phyloP scores from a whole-genome alignment of 805 yeast species.

The Pichia occidentalis region DNA sequence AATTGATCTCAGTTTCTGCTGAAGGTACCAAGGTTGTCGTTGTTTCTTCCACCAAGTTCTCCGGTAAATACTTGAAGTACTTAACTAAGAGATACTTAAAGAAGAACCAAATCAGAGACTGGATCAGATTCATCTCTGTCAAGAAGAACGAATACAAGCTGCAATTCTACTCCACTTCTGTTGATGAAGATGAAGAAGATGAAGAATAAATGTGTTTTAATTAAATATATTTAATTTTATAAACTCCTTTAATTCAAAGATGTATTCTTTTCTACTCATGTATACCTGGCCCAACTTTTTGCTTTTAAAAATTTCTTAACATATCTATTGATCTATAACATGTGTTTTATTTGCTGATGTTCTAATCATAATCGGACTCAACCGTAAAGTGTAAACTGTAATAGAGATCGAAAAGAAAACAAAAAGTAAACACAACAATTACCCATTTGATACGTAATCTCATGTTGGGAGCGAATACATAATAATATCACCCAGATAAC shows the following conservation, averaged over 20 bases:
- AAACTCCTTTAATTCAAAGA: slow-evolving; percentile 6
- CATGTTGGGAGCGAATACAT: no score
- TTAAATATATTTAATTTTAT: slow-evolving; percentile 5
- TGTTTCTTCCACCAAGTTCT: slow-evolving; percentile 87
- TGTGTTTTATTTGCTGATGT: no score
- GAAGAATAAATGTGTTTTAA: slow-evolving; percentile 60
- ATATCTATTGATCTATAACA: no score
- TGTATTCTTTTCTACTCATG: slow-evolving; percentile 10
- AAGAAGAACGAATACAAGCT: slow-evolving; percentile 94
- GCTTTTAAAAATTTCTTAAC: no score
- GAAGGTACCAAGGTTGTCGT: slow-evolving; percentile 88
- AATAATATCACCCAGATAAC: no score
- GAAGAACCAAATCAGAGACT: slow-evolving; percentile 99
- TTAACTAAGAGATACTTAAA: slow-evolving; percentile 99
- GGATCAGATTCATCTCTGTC: slow-evolving; percentile 98
- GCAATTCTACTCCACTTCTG: slow-evolving; percentile 98
- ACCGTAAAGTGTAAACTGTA: no score
- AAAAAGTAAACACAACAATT: no score
- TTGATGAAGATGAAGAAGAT: slow-evolving; percentile 66
- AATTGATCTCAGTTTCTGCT: slow-evolving; percentile 78
- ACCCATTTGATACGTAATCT: no score
- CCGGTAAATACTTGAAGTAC: slow-evolving; percentile 99
- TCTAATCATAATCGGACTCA: no score
- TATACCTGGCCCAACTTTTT: slow-evolving; percentile 1
- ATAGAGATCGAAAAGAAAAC: no score